phyloP scores from a whole-genome alignment of 345 rosid species.

The Gossypium australe region DNA sequence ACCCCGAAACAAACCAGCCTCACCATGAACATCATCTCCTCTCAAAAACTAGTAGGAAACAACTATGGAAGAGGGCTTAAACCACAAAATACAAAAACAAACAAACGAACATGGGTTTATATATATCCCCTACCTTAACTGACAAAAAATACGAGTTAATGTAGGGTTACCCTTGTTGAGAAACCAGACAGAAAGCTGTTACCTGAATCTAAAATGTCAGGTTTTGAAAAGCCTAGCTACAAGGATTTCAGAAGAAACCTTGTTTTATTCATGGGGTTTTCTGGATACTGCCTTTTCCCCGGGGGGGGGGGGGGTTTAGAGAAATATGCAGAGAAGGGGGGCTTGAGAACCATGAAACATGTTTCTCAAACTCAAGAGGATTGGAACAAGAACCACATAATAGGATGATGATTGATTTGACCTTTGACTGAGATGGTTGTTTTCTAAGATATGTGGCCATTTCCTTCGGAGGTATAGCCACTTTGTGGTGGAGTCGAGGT shows the following conservation, averaged over 20 bases:
- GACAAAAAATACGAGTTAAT: slow-evolving; percentile 7
- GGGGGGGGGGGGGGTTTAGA: neutral
- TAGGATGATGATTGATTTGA: neutral
- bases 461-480: slow-evolving; percentile 10
- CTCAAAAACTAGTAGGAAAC: slow-evolving; percentile 7
- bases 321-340: neutral
- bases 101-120: neutral
- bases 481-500: slow-evolving; percentile 21
- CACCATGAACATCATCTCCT: slow-evolving; percentile 5
- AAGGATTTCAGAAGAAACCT: neutral
- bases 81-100: neutral
- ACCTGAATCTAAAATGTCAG: slow-evolving; percentile 18
- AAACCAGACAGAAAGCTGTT: slow-evolving; percentile 13
- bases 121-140: neutral
- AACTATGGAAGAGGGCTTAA: slow-evolving; percentile 1
- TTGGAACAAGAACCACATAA: neutral
- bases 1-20: slow-evolving; percentile 1
- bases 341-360: neutral
- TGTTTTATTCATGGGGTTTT: neutral
- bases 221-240: neutral
- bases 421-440: neutral
- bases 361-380: neutral
- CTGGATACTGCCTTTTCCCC: too few relatives aligned
- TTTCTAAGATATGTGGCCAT: slow-evolving; percentile 9
- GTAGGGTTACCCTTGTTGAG: neutral